Evolutionary conservation across 352 stramenopile species (phyloP).

Genomic region (Globisporangium paddicum): DNA sequence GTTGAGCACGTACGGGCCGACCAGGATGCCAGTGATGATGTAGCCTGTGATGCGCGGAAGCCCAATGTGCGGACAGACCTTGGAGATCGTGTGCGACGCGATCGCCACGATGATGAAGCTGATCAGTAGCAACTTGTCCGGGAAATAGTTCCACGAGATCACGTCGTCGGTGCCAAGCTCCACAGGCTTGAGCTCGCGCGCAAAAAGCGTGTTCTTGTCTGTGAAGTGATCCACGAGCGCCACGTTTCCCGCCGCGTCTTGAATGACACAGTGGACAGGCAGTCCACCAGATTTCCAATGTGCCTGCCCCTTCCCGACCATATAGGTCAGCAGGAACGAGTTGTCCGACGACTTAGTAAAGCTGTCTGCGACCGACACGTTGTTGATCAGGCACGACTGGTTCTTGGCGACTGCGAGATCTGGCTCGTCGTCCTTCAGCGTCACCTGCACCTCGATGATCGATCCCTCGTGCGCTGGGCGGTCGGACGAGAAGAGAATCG

Average conservation of each 20-base stretch:
- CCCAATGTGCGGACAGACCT: constrained; percentile 51
- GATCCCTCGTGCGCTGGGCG: constrained; percentile 53
- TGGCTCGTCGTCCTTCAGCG: constrained; percentile 33
- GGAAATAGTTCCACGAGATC: constrained; percentile 49
- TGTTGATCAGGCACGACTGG: constrained; percentile 49
- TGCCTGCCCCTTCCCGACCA: constrained; percentile 44
- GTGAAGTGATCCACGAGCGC: constrained; percentile 54
- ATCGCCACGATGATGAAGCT: constrained; percentile 59
- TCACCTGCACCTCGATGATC: constrained; percentile 61
- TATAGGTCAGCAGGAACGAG: constrained; percentile 54
- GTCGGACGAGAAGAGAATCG: constrained; percentile 55
- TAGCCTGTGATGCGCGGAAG: constrained; percentile 65
- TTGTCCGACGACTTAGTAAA: constrained; percentile 41
- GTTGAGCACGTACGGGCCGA: constrained; percentile 61
- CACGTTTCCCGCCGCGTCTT: constrained; percentile 46
- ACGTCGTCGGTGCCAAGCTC: constrained; percentile 44
- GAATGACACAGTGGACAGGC: constrained; percentile 41
- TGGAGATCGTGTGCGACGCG: constrained; percentile 54
- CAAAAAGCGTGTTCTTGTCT: constrained; percentile 59
- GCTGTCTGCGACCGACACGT: constrained; percentile 46
- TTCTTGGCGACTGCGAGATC: constrained; percentile 29
- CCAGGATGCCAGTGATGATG: constrained; percentile 55
- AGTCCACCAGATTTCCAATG: constrained; percentile 59
- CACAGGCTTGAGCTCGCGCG: constrained; percentile 54
- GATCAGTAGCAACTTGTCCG: constrained; percentile 41